These are phyloP conservation scores for Ogataea wickerhamii DNA, from an alignment of 805 yeast species.

Conservation along the genomic window DNA sequence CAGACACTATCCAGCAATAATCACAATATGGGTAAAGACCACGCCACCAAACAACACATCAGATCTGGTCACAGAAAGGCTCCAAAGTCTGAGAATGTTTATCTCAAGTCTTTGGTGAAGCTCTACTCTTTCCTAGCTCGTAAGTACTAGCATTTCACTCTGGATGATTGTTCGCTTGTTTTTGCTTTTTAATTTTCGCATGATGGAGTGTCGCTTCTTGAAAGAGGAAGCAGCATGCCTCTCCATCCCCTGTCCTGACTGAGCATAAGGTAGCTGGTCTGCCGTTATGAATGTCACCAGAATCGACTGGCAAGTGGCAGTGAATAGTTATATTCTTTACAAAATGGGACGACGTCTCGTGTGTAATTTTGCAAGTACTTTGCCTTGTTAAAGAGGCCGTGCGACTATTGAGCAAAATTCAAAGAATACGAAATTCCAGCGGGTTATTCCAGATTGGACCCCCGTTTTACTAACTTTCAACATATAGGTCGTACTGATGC, in stretches of 20 bases:
- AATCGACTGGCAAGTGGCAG: neutral
- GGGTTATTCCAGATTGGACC: neutral
- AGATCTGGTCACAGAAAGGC: slow-evolving; percentile 96
- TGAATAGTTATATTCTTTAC: neutral
- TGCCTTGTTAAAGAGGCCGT: slow-evolving; percentile 19
- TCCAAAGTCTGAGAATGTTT: slow-evolving; percentile 99
- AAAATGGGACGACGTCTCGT: neutral
- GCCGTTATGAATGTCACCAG: neutral
- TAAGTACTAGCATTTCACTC: slow-evolving; percentile 52
- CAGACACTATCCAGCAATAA: neutral
- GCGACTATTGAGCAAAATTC: slow-evolving; percentile 51
- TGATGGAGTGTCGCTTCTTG: neutral
- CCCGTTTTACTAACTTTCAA: slow-evolving; percentile 29
- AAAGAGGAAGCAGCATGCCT: too few relatives aligned
- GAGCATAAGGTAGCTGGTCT: too few relatives aligned
- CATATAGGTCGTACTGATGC: slow-evolving; percentile 92
- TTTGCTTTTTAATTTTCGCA: slow-evolving; percentile 20
- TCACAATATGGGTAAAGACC: slow-evolving; percentile 88
- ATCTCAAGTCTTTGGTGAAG: slow-evolving; percentile 97
- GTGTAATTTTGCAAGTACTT: slow-evolving; percentile 31
- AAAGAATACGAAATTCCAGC: slow-evolving; percentile 6
- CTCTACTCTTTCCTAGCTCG: slow-evolving; percentile 99
- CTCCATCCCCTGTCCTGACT: too few relatives aligned
- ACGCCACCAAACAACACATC: slow-evolving; percentile 92
- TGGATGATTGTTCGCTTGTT: slow-evolving; percentile 17